Evolutionary conservation across 2,329 filamentous ascomycete genomes (phyloP).

Genomic region (Aspergillus transmontanensis): DNA sequence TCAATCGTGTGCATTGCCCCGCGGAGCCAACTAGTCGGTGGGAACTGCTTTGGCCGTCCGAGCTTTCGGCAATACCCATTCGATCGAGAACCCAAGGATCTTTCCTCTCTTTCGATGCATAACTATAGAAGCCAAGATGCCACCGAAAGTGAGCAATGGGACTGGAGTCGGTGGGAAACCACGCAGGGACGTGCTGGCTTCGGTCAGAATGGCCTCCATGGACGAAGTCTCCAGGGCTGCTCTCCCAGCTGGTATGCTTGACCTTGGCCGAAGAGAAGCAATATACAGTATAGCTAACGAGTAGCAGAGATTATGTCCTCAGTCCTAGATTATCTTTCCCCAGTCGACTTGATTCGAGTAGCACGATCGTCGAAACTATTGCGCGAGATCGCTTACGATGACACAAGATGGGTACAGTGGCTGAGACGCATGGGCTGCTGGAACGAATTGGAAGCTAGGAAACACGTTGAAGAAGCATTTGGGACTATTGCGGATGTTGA

Average conservation of each 20-base stretch:
- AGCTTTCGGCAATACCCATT: slow-evolving; percentile 9
- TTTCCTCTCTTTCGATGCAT: slow-evolving; percentile 29
- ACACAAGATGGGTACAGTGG: slow-evolving; percentile 88
- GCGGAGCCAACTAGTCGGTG: slow-evolving; percentile 11
- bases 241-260: slow-evolving; percentile 73
- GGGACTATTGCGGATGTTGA: slow-evolving; percentile 32
- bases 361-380: slow-evolving; percentile 82
- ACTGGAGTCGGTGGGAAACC: slow-evolving; percentile 35
- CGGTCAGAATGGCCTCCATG: slow-evolving; percentile 79
- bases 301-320: slow-evolving; percentile 76
- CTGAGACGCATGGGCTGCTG: slow-evolving; percentile 86
- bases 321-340: slow-evolving; percentile 85
- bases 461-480: slow-evolving; percentile 72
- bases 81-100: slow-evolving; percentile 7
- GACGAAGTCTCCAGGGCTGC: slow-evolving; percentile 70
- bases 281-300: slow-evolving; percentile 24
- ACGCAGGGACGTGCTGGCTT: slow-evolving; percentile 65
- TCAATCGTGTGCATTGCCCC: slow-evolving; percentile 12
- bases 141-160: slow-evolving; percentile 52
- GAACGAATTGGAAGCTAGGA: slow-evolving; percentile 85
- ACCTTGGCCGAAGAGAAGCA: background rate
- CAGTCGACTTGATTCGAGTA: slow-evolving; percentile 81
- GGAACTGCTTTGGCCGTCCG: slow-evolving; percentile 15
- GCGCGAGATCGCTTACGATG: slow-evolving; percentile 98
- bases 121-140: slow-evolving; percentile 40